A percentile compares a stretch with the other conserved stretches of the same genome.
Evolutionary conservation across 352 stramenopile species (phyloP).

Genomic region (Globisporangium canariense): DNA sequence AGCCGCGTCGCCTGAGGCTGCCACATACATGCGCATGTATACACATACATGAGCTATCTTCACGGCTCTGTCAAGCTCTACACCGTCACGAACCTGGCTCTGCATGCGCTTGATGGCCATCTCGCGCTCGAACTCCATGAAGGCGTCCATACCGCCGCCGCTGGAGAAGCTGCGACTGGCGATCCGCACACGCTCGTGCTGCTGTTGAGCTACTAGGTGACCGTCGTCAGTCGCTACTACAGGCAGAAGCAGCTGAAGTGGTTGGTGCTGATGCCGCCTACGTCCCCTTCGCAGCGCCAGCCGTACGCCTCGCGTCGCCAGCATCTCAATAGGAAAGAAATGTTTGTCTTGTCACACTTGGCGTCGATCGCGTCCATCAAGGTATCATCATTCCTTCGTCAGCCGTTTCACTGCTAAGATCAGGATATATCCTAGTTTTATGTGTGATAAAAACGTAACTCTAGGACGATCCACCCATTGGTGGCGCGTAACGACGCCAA

Average conservation of each 20-base stretch:
- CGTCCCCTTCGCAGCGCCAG: not conserved
- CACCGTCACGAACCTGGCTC: constrained; percentile 25
- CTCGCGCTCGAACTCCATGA: constrained; percentile 85
- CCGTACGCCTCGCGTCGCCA: not conserved
- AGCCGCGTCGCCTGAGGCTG: constrained; percentile 20
- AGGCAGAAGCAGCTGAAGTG: not conserved
- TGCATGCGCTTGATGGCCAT: constrained; percentile 65
- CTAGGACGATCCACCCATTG: constrained; percentile 1
- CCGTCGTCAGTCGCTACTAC: not conserved
- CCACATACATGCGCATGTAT: not conserved
- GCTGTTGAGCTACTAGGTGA: not conserved
- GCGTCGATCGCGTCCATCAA: no score
- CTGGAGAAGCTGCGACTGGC: constrained; percentile 20
- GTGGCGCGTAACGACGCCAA: not conserved
- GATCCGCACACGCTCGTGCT: not conserved
- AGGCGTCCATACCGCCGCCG: constrained; percentile 63
- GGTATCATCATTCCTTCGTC: not conserved
- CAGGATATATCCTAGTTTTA: not conserved
- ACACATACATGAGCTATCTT: not conserved
- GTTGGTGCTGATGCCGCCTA: not conserved
- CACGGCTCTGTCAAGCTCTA: not conserved
- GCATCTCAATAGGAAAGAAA: not conserved
- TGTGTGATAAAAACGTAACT: not conserved
- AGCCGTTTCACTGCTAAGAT: not conserved
- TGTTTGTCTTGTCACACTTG: no score